phyloP scores from a whole-genome alignment of 2,329 filamentous ascomycete genomes.

The Phoma herbarum region DNA sequence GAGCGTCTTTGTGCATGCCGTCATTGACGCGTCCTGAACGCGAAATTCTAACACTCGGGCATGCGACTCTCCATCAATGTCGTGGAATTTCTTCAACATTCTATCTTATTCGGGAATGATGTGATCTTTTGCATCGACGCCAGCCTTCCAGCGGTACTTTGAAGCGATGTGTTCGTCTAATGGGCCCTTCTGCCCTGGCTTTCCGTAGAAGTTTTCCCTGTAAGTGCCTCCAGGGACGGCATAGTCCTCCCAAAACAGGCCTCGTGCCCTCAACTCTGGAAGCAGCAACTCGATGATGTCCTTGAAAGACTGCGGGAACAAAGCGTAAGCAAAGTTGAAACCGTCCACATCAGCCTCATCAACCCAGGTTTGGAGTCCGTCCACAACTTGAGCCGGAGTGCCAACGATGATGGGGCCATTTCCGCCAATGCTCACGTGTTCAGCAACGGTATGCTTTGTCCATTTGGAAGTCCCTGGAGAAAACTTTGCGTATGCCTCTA shows the following conservation, averaged over 20 bases:
- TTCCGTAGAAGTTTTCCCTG: conserved; percentile 67
- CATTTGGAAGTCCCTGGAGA: conserved; percentile 70
- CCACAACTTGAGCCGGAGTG: conserved; percentile 70
- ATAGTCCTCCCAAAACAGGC: conserved; percentile 65
- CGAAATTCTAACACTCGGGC: neutral
- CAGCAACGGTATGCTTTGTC: conserved; percentile 75
- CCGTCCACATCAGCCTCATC: conserved; percentile 73
- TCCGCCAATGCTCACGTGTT: conserved; percentile 73
- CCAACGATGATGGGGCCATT: conserved; percentile 72
- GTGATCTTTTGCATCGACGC: conserved; percentile 44
- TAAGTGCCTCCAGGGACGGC: conserved; percentile 67
- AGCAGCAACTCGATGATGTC: conserved; percentile 72
- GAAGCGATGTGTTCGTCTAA: conserved; percentile 63
- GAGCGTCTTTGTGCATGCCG: conserved; percentile 29
- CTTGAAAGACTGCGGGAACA: conserved; percentile 73
- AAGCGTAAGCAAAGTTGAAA: conserved; percentile 75
- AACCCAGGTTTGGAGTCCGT: conserved; percentile 73
- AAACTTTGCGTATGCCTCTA: conserved; percentile 65
- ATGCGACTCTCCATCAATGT: neutral
- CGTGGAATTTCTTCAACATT: neutral
- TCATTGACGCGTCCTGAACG: conserved; percentile 42
- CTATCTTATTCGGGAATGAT: conserved; percentile 31
- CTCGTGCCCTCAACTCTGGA: conserved; percentile 68
- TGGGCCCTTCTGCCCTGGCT: conserved; percentile 60
- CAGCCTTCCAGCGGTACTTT: conserved; percentile 55